Conservation (phyloP, 306 rosid genomes). For the Oemleria cerasiformis region DNA sequence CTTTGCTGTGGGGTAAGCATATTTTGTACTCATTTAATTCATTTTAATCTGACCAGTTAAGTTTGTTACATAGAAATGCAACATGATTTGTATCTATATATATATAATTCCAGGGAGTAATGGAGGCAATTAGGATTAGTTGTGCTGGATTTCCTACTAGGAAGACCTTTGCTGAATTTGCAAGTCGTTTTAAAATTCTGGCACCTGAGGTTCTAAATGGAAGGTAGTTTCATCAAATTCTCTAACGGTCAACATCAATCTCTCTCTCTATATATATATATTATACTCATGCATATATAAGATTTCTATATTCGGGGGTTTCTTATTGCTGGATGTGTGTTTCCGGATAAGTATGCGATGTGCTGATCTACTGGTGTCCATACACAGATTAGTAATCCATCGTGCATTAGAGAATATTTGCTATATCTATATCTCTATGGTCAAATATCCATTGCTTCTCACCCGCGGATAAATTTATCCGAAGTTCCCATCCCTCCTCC, state of each 20-base stretch:
- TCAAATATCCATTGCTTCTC: no score
- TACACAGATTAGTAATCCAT: no score
- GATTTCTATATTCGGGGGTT: not conserved
- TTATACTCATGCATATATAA: not conserved
- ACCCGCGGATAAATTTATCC: not conserved
- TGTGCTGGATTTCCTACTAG: constrained; percentile 97
- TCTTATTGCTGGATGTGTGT: not conserved
- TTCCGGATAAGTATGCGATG: no score
- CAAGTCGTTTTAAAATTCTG: constrained; percentile 62
- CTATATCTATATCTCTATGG: no score
- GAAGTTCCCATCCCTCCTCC: not conserved
- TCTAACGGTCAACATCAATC: not conserved
- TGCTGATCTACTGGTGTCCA: no score
- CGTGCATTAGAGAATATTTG: no score
- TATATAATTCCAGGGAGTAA: constrained; percentile 67
- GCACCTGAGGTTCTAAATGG: constrained; percentile 57
- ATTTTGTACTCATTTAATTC: constrained; percentile 21
- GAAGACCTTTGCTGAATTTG: constrained; percentile 75
- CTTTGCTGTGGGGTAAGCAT: constrained; percentile 88
- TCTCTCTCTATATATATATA: not conserved
- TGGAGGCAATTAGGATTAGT: constrained; percentile 99
- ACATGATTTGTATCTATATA: constrained; percentile 1
- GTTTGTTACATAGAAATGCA: constrained; percentile 8
- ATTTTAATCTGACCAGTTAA: constrained; percentile 10
- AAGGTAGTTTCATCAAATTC: constrained; percentile 45